These are phyloP conservation scores for Apiospora pterosperma DNA, from an alignment of 2,329 filamentous ascomycete genomes.

Conservation along the genomic window DNA sequence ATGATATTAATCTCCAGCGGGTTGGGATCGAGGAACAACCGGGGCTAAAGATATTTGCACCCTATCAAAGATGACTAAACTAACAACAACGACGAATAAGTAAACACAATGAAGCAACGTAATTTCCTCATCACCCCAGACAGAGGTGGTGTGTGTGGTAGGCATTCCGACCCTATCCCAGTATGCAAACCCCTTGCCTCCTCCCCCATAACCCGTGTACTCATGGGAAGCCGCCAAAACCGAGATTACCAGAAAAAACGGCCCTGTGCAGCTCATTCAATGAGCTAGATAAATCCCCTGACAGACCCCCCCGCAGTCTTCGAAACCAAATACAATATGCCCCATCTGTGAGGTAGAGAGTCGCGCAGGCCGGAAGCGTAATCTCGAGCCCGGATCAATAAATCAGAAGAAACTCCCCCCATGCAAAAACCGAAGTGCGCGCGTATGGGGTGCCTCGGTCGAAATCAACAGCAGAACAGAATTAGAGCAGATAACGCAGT, in stretches of 20 bases:
- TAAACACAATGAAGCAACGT: neutral
- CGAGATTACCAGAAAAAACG: neutral
- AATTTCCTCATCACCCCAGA: neutral
- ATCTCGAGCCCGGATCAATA: neutral
- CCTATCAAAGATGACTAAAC: neutral
- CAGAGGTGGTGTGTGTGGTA: neutral
- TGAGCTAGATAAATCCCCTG: neutral
- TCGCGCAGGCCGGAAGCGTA: neutral
- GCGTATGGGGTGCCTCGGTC: constrained; percentile 9
- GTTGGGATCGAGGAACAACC: neutral
- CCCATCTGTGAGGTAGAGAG: neutral
- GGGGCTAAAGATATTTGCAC: neutral
- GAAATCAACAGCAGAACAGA: neutral
- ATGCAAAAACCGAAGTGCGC: constrained; percentile 20
- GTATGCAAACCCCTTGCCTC: neutral
- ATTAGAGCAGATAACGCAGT: neutral
- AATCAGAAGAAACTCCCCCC: constrained; percentile 19
- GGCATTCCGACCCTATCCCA: neutral
- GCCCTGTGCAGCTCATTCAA: constrained; percentile 1
- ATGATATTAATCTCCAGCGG: neutral
- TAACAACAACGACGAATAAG: constrained; percentile 1
- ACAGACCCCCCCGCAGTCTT: neutral
- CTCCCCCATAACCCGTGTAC: neutral
- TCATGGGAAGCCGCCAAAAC: neutral
- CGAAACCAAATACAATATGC: neutral